A percentile compares a stretch with the other conserved stretches of the same genome.
These are phyloP conservation scores for Heterotrichella gracilis DNA, from an alignment of 352 stramenopile genomes.

Conservation along the genomic window DNA sequence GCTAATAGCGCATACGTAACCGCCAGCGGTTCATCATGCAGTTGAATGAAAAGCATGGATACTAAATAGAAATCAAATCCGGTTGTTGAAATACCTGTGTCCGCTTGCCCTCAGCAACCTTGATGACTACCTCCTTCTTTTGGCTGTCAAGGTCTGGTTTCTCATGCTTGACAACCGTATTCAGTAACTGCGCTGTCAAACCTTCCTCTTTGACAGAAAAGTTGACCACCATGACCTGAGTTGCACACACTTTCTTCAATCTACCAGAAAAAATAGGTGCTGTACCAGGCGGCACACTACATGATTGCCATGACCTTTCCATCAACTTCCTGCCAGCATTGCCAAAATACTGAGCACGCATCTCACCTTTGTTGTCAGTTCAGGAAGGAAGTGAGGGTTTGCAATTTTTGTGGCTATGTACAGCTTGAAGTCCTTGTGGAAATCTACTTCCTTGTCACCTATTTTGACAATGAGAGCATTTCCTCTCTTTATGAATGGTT, in stretches of 20 bases:
- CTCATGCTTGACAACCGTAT: constrained; percentile 61
- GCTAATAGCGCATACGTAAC: no score
- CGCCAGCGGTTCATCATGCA: no score
- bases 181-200: constrained; percentile 59
- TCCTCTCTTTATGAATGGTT: constrained; percentile 62
- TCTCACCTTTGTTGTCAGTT: constrained; percentile 60
- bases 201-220: constrained; percentile 73
- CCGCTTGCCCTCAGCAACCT: constrained; percentile 56
- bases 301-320: no score
- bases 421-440: constrained; percentile 58
- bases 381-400: constrained; percentile 69
- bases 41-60: no score
- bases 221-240: constrained; percentile 73
- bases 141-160: constrained; percentile 62
- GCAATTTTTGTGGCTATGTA: constrained; percentile 76
- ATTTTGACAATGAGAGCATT: constrained; percentile 59
- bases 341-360: no score
- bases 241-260: no score
- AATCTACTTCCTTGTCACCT: constrained; percentile 71
- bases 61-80: no score
- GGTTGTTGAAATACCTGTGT: no score
- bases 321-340: no score
- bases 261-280: no score
- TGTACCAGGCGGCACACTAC: no score
- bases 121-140: constrained; percentile 47